Base-by-base conservation (phyloP, 805 yeast genomes). In the Candida nanaspora region DNA sequence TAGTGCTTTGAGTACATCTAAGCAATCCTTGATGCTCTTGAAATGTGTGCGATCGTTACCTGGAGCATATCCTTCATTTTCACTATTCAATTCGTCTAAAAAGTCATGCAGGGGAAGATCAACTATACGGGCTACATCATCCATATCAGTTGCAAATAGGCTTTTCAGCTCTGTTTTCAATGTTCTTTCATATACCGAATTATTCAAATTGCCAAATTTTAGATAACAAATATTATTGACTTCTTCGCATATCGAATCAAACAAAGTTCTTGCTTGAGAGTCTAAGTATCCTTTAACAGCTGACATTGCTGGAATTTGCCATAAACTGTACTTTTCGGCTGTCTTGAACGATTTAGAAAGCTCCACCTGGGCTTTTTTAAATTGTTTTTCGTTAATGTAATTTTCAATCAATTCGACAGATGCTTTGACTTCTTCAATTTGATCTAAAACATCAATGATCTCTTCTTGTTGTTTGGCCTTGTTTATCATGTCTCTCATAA, bases 191-290 rank as follows among this genome's bases (percentile, higher is more conserved):
- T 62, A 38, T 49, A 57, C 20, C 53, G 68, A 40, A 55, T 57
- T 42, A 61, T 57, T 29, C 51, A 56, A 21, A 18, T 19, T 26
- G 13, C 44, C 28, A 28, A 43, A 40, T 36, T 54, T 57, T 25
- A 51, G 41, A 37, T 60, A 60, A 16, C 58, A 42, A n/a, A 85
- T 81, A 36, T 70, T 72, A 43, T 77, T 80, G 33, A 87, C 62
- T 52, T 88, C 95, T 46, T 85, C 95, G n/a, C 85, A 65, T 16
- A 89, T 65, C 46, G 76, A 75, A 36, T 81, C 87, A 51, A 82
- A 81, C 23, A 89, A 63, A 33, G 73, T 70, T 42, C 75, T 76
- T 14, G 74, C 70, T 46, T 80, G 88, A 3, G 65, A 53, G 38
- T 76, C 74, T 15, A 82, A 62, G 46, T 74, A 75, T 33, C 63